Base-by-base conservation (phyloP, 345 rosid genomes). In the Boechera stricta region DNA sequence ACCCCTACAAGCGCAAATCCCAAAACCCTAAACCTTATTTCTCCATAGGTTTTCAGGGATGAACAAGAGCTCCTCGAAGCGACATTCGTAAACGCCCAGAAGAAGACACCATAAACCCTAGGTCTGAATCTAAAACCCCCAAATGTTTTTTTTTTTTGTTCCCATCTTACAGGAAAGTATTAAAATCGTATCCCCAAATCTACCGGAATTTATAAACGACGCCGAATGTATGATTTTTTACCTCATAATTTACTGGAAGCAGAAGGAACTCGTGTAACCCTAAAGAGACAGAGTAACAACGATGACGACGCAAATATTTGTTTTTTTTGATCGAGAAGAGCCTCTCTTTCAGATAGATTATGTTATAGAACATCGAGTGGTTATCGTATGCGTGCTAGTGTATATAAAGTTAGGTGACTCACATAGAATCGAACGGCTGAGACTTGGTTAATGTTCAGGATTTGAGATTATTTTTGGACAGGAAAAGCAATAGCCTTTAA, bases 171-270 rank as follows among this genome's bases (percentile, higher is more conserved):
- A 55, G 54, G 33, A 71, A 56, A 1, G 21, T 18, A 56, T 7
- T 3, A 48, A 33, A 42, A 77, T n/a, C 44, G 41, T 18, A 21
- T 16, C 31, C 44, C 36, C 28, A 18, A 29, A 67, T 39, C 35
- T 7, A 41, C 31, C 7, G 28, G 4, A 35, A 7, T 42, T 21
- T 6, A 44, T 0, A 53, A 10, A 65, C 47, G 53, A 54, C 24
- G 29, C 2, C 0, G 42, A 41, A 26, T 10, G 39, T 15, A 10
- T 4, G 42, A 38, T 28, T 7, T 0, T 5, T 53, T 78, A 78
- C 81, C 81, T 78, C 78, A 78, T 78, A 28, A 11, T 66, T 9
- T 38, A 67, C 7, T n/a, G 42, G 52, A 51, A 73, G 67, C 2
- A 49, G 64, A 38, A 66, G 5, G 56, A 31, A 51, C 32, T 67